Evolutionary conservation across 345 rosid species (phyloP).

Genomic region (Eucalyptus lansdowneana): DNA sequence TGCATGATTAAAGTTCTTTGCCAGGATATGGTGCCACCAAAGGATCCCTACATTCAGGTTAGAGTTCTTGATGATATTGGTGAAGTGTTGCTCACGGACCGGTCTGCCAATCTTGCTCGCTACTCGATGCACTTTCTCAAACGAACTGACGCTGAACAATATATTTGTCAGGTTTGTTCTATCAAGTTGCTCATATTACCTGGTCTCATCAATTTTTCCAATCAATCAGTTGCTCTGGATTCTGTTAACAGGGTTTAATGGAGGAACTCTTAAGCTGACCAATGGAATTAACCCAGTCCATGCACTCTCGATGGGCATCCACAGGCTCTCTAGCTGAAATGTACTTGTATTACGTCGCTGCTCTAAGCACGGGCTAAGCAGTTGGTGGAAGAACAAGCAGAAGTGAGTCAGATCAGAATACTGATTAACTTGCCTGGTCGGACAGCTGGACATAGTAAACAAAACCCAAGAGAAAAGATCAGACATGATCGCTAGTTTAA

Average conservation of each 20-base stretch:
- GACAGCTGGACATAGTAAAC: background rate
- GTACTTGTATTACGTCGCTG: background rate
- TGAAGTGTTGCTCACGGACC: constrained; percentile 46
- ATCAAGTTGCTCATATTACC: background rate
- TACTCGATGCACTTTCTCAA: constrained; percentile 92
- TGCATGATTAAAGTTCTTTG: background rate
- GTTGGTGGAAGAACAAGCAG: background rate
- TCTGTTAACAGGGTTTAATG: constrained; percentile 70
- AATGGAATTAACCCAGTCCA: background rate
- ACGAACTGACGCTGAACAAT: constrained; percentile 89
- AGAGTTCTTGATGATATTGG: constrained; percentile 79
- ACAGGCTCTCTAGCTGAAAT: background rate
- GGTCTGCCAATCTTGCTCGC: constrained; percentile 58
- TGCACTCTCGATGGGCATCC: background rate
- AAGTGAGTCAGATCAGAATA: background rate
- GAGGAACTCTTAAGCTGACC: constrained; percentile 63
- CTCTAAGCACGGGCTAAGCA: background rate
- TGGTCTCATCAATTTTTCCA: background rate
- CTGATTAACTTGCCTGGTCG: background rate
- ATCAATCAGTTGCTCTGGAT: background rate
- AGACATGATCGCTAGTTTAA: background rate
- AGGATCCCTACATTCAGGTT: constrained; percentile 90
- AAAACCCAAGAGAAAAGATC: background rate
- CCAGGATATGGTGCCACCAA: constrained; percentile 96
- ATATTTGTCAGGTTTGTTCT: constrained; percentile 59